A percentile compares a stretch with the other conserved stretches of the same genome.
phyloP scores from a whole-genome alignment of 257 asterid species.

The Solanum habrochaites region DNA sequence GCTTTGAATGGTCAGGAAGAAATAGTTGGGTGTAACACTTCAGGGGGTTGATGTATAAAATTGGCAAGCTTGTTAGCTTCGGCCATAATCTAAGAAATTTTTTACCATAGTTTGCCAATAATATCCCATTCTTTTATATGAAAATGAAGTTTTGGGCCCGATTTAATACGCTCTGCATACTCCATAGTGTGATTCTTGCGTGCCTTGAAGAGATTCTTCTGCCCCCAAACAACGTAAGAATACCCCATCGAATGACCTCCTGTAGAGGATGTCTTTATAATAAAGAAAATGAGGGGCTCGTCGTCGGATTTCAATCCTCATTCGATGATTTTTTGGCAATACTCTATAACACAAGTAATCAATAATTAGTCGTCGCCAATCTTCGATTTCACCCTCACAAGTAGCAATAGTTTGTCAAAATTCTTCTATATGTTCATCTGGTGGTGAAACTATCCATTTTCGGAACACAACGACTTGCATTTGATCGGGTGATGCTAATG shows the following conservation, averaged over 20 bases:
- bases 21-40: neutral
- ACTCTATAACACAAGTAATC: neutral
- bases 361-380: neutral
- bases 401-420: neutral
- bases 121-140: neutral
- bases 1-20: accelerated
- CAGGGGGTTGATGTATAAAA: neutral
- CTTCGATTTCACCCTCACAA: neutral
- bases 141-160: neutral
- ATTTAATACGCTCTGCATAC: neutral
- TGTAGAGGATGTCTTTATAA: neutral
- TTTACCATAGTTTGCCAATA: neutral
- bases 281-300: neutral
- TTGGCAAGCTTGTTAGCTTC: neutral
- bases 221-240: neutral
- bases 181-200: neutral
- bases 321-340: no score
- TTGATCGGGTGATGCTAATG: neutral
- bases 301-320: accelerated
- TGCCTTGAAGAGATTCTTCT: neutral
- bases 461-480: neutral
- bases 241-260: neutral
- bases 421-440: neutral
- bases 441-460: neutral
- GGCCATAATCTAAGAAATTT: neutral